phyloP scores from a whole-genome alignment of 2,329 filamentous ascomycete species.

The Neofusicoccum umdonicola region DNA sequence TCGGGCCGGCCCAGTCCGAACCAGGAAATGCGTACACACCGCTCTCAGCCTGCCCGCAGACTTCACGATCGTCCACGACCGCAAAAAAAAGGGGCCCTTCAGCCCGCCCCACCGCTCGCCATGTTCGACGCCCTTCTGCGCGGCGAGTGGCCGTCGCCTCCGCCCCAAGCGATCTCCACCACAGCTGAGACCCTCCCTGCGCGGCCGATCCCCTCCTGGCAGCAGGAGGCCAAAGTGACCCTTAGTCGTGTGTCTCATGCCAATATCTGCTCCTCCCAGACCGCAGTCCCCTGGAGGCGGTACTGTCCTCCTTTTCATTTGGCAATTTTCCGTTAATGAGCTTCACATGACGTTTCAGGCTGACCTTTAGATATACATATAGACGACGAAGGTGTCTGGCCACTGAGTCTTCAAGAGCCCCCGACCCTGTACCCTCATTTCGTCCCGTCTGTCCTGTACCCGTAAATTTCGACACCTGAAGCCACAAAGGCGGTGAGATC shows the following conservation, averaged over 20 bases:
- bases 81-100: background rate
- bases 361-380: conserved; percentile 8
- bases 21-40: conserved; percentile 8
- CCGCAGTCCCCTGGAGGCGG: background rate
- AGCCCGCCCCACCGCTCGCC: conserved; percentile 2
- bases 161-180: conserved; percentile 10
- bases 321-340: conserved; percentile 11
- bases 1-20: conserved; percentile 12
- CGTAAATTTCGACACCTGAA: conserved; percentile 9
- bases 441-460: conserved; percentile 8
- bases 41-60: conserved; percentile 4
- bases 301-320: conserved; percentile 16
- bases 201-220: conserved; percentile 11
- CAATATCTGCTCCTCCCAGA: conserved; percentile 16
- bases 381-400: background rate
- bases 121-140: conserved; percentile 5
- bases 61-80: conserved; percentile 2
- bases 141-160: conserved; percentile 8
- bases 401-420: conserved; percentile 1
- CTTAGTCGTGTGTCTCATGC: conserved; percentile 18
- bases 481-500: conserved; percentile 18
- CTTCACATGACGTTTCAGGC: conserved; percentile 15
- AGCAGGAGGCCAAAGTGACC: conserved; percentile 7
- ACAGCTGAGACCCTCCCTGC: conserved; percentile 9
- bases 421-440: conserved; percentile 15